These are phyloP conservation scores for Phoma sp. DNA, from an alignment of 2,329 filamentous ascomycete species.

Conservation along the genomic window DNA sequence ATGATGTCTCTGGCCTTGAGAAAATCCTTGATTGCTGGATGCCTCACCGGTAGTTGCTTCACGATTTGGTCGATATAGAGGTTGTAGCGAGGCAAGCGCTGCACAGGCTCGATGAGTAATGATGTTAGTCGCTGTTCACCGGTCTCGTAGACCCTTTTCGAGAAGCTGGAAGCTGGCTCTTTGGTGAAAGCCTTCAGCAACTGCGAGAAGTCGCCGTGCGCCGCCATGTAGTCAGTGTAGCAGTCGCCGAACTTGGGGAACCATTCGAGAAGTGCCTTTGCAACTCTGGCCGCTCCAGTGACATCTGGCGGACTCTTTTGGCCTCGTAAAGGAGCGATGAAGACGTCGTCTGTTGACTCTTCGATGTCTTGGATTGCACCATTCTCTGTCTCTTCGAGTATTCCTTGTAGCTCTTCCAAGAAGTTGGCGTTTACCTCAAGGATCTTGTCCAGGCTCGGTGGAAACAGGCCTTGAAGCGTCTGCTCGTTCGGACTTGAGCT, in stretches of 20 bases:
- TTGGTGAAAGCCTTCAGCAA: constrained; percentile 79
- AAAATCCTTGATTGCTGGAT: constrained; percentile 82
- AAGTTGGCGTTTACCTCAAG: constrained; percentile 83
- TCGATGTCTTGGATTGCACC: constrained; percentile 80
- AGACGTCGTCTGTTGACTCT: constrained; percentile 51
- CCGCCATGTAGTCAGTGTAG: constrained; percentile 91
- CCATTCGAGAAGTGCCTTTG: constrained; percentile 84
- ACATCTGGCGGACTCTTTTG: constrained; percentile 65
- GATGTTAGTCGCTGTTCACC: constrained; percentile 92
- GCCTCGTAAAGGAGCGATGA: constrained; percentile 42
- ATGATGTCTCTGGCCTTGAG: constrained; percentile 92
- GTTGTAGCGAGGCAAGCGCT: constrained; percentile 91
- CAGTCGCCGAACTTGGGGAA: constrained; percentile 90
- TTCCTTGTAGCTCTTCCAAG: constrained; percentile 73
- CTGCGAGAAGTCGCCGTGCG: constrained; percentile 85
- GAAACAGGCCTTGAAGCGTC: constrained; percentile 79
- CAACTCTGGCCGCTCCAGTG: constrained; percentile 78
- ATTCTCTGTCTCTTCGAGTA: constrained; percentile 84
- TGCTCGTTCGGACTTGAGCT: constrained; percentile 75
- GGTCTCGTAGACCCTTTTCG: constrained; percentile 77
- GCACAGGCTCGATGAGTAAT: constrained; percentile 93
- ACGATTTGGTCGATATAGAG: constrained; percentile 96
- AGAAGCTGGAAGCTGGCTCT: constrained; percentile 80
- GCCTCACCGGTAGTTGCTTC: constrained; percentile 80
- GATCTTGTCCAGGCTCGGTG: constrained; percentile 79